Evolutionary conservation across 1,139 yeast genomes (phyloP), one percentile per base, ranked within the genome.

Genomic region (Martiniozyma asiatica): DNA sequence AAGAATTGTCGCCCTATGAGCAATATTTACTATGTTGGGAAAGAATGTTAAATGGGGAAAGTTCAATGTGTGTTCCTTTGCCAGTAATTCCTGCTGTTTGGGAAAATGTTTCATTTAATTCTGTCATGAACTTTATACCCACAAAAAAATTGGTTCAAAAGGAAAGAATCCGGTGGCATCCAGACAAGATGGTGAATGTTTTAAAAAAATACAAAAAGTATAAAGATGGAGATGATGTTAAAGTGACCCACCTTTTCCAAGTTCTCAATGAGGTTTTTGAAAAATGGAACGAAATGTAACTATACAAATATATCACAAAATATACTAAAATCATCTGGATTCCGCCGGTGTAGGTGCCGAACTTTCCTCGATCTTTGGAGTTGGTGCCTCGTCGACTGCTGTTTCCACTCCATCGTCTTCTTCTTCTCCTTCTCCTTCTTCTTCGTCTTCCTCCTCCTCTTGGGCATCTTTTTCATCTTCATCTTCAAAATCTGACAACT

Each of bases 141-240:
- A 30, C 40, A 0, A 29, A 33, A 2, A 39, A 38, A 4, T 24
- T 16, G 9, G 33, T 73, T 6, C 68, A 63, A 35, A 44, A 40
- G 20, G 84, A 75, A 43, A 44, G 84, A 36, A 48, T 73, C 4
- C 53, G 68, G 37, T 76, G 84, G 84, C 85, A 76, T 46, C 85
- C 85, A 2, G 85, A 76, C 45, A 66, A 63, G 42, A 53, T 61
- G 59, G 33, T 39, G 8, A 25, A 33, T 6, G 32, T 39, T 20
- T 39, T 34, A 27, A 42, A 26, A 22, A 29, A 13, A 20, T 24
- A 16, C 25, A 29, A 14, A 12, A 30, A 24, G 14, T 35, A 16
- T 26, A 20, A 29, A 7, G 29, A 20, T 1, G 29, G 29, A 5
- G 24, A 19, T 9, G 34, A 33, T 7, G 20, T 13, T 4, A 39